Evolutionary conservation across 257 asterid species (phyloP).

Genomic region (Solanum dulcamara): DNA sequence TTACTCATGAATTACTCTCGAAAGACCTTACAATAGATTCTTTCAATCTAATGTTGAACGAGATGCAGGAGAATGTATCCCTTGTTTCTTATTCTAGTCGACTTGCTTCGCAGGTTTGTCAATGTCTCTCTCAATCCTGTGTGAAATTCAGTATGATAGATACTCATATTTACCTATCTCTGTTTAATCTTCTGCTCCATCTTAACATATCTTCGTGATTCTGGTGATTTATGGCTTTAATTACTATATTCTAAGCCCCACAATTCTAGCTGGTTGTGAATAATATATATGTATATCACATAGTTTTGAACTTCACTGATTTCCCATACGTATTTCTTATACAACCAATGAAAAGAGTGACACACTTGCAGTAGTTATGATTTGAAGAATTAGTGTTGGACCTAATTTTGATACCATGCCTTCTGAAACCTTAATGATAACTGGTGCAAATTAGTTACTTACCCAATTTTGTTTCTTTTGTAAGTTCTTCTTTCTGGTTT

Average conservation of each 20-base stretch:
- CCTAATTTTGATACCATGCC: neutral
- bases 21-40: slow-evolving; percentile 79
- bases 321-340: neutral
- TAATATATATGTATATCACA: neutral
- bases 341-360: neutral
- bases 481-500: neutral
- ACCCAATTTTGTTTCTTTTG: neutral
- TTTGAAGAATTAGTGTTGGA: neutral
- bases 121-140: neutral
- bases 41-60: slow-evolving; percentile 68
- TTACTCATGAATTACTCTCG: slow-evolving; percentile 71
- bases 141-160: neutral
- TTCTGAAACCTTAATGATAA: neutral
- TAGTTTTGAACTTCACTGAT: neutral
- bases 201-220: neutral
- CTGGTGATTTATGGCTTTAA: neutral
- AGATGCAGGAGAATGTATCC: slow-evolving; percentile 96
- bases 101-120: slow-evolving; percentile 85
- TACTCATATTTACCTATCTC: neutral
- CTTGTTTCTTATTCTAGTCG: slow-evolving; percentile 96
- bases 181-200: neutral
- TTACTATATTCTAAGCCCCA: neutral
- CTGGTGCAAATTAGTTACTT: neutral
- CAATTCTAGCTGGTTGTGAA: neutral
- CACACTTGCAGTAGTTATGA: neutral